phyloP scores from a whole-genome alignment of 768 basidiomycete genomes.

The Psilocybe cubensis region DNA sequence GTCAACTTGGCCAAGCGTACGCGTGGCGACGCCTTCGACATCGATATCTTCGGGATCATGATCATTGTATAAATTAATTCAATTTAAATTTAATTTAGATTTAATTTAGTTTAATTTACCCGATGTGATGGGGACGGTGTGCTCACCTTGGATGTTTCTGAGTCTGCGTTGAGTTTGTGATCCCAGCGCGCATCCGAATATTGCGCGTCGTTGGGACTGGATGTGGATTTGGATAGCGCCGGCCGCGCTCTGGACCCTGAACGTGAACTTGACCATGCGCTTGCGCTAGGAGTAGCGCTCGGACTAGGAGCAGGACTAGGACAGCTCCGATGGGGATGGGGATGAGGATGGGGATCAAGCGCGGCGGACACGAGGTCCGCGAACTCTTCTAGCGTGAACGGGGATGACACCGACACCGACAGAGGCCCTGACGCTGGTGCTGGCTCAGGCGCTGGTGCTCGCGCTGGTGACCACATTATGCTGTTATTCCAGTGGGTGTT shows the following conservation, averaged over 20 bases:
- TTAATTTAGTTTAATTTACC: background rate
- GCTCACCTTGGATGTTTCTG: too few species aligned
- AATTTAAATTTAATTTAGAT: background rate
- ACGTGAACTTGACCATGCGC: too few species aligned
- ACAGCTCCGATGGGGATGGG: background rate
- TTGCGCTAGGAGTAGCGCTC: background rate
- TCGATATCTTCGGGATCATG: background rate
- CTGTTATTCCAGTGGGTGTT: background rate
- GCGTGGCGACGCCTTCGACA: background rate
- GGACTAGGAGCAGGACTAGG: background rate
- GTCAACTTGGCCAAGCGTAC: background rate
- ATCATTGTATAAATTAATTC: background rate
- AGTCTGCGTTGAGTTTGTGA: too few species aligned
- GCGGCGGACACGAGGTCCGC: constrained; percentile 11
- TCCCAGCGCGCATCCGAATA: background rate
- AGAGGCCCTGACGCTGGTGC: too few species aligned
- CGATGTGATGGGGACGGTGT: too few species aligned
- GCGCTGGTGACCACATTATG: background rate
- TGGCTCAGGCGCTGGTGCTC: too few species aligned
- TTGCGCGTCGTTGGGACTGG: background rate
- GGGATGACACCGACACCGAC: background rate
- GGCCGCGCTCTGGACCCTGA: too few species aligned
- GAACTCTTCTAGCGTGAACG: constrained; percentile 12
- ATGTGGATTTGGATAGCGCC: background rate
- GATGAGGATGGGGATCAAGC: background rate